Evolutionary conservation across 768 basidiomycete species (phyloP), one percentile per base, ranked within the genome.

Genomic region (Tephrocybe sp.): DNA sequence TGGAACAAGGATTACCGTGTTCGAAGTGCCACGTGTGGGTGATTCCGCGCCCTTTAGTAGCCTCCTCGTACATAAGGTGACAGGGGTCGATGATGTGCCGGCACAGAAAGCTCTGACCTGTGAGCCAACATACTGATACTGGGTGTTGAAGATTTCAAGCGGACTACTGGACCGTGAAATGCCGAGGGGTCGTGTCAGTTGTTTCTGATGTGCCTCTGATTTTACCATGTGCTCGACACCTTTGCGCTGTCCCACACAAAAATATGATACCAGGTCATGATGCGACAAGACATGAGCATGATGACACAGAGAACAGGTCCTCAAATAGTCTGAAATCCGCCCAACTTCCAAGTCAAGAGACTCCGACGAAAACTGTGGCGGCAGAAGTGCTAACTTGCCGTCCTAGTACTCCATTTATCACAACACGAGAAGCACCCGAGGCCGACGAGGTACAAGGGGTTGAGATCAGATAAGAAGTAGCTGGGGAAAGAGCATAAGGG

Each of bases 371-470:
- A 15, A 34, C 8, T 34, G 33, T 34, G 33, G 33, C 33, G 33
- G 27, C 27, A 29, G 12, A 30, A 30, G 29, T 30, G 29, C 29
- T 12, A n/a, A n/a, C n/a, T n/a, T n/a, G n/a, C n/a, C n/a, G n/a
- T n/a, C n/a, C n/a, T n/a, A n/a, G n/a, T n/a, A n/a, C n/a, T n/a
- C n/a, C n/a, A n/a, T n/a, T n/a, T n/a, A n/a, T n/a, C n/a, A n/a
- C n/a, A 4, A n/a, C 33, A 15, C 8, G 33, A 34, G 15, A 34
- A 15, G 11, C 39, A 48, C 31, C 10, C 25, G 25, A 4, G 16
- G 45, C 52, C 3, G 38, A 53, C 43, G 45, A 38, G 39, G 52
- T 53, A 57, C 55, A 57, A 57, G 22, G 55, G 47, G 21, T 31
- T 31, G 27, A 16, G 23, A 48, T 55, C 54, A 45, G 49, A 50